Conservation (phyloP, 176 grass and related monocot genomes). For the Ananas comosus region DNA sequence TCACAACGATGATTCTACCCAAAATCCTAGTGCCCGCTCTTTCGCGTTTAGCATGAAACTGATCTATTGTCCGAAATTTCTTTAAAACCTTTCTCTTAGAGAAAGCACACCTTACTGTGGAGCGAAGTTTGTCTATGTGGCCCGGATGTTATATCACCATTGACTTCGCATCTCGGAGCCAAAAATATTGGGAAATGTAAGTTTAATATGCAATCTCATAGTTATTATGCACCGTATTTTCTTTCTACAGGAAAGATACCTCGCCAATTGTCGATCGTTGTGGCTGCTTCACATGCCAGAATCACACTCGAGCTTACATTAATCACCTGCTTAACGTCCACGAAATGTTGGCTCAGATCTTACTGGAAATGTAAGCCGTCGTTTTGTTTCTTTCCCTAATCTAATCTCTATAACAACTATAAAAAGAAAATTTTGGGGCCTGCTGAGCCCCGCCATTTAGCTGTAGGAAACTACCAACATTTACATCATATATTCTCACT, state of each 20-base stretch:
- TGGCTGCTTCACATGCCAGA: conserved; percentile 82
- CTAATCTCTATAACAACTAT: no score
- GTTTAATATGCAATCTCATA: background rate
- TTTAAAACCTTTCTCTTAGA: background rate
- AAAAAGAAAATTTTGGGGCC: no score
- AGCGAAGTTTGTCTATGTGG: background rate
- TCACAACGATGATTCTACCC: background rate
- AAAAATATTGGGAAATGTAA: background rate
- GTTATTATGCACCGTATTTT: conserved; percentile 4
- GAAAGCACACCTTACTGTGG: no score
- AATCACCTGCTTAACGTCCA: conserved; percentile 91
- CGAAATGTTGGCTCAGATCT: conserved; percentile 90
- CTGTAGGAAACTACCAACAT: no score
- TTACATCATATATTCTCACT: no score
- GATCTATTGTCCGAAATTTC: background rate
- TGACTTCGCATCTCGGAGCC: background rate
- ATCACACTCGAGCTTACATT: conserved; percentile 87
- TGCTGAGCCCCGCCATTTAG: no score
- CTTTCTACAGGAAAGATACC: conserved; percentile 57
- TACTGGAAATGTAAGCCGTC: conserved; percentile 85
- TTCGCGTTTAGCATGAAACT: background rate
- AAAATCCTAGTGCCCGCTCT: background rate
- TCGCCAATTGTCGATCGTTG: conserved; percentile 60
- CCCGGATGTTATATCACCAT: background rate
- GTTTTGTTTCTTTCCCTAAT: background rate